Evolutionary conservation across 2,329 filamentous ascomycete genomes (phyloP), one percentile per base, ranked within the genome.

Genomic region (Plenodomus biglobosus): DNA sequence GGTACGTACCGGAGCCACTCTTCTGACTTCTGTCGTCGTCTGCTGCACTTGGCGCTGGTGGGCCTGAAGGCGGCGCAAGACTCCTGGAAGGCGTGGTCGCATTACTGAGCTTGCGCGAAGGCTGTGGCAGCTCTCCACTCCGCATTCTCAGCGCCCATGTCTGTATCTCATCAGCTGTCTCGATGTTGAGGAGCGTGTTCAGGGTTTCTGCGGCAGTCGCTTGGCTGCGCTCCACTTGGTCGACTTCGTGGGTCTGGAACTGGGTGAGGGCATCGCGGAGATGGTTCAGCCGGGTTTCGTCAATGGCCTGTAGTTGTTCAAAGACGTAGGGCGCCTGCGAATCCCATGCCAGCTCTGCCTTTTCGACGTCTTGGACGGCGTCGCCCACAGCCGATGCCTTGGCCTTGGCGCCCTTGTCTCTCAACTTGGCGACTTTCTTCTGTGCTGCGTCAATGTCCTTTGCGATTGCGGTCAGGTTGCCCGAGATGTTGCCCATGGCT

Each of bases 251-350:
- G 0, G 94, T 99, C 72, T 95, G 86, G 62, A 92, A 88, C 65
- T 96, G 92, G 1, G 94, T 97, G 51, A 99, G 80, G 35, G 89
- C 83, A 72, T 97, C 92, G 53, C 92, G 87, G 50, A 99, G 79
- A 65, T 95, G 87, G 71, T 96, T 96, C 58, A 95, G 78, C 46
- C 94, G 85, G 61, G 83, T 86, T 75, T 99, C 94, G 67, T 99
- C 94, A 24, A 95, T 78, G 5, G 89, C 87, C 70, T 99, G 94
- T 20, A 99, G 82, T 52, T 86, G 88, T 73, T 99, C 94, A 66
- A 95, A 96, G 52, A 96, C 87, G 72, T 90, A 97, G 1, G 94
- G 94, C 13, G 94, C 90, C 71, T 96, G 91, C 1, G 90, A 91
- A 46, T 96, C 86, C 94, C 94, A 99, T 68, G 95, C 88, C 57